Base-by-base conservation (phyloP, 2,329 filamentous ascomycete species). In the Davidsoniella virescens region DNA sequence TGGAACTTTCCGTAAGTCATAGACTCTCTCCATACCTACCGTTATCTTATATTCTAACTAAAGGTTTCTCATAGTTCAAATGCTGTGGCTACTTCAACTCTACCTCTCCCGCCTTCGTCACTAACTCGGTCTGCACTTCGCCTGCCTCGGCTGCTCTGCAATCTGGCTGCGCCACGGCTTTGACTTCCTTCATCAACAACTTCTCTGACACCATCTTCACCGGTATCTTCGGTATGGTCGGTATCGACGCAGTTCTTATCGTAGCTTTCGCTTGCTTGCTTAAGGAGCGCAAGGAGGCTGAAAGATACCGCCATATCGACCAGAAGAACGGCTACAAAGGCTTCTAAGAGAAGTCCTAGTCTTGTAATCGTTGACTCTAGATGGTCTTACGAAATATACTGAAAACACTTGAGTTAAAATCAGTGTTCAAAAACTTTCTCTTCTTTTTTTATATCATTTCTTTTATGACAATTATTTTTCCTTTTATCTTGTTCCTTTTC, bases 51-150 rank as follows among this genome's bases (percentile, higher is more conserved):
- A 20, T 37, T 45, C 47, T 50, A 41, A 52, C 43, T 20, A 20
- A 20, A 20, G 18, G 38, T 9, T 14, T 9, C 37, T 2, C 29
- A 16, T 59, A 87, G 78, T 88, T 90, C 62, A 62, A 76, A 58
- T 92, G 85, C 75, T 92, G 85, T 58, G 85, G 85, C 54, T 92
- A 85, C 66, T 66, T 75, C 57, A 86, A 87, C 66, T 77, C 73
- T 62, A 82, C 79, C 4, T 72, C 76, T 10, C 82, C 82, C 9
- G 77, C 80, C 47, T 90, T 88, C 61, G 70, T 86, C 55, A 77
- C 75, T 51, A 80, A 88, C 58, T 56, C 63, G 5, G 76, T 72
- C 1, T 92, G 85, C 63, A 72, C 77, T 8, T 84, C 78, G 59
- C 76, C 82, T 5, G 76, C 82, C 2, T 74, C 80, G 37, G 84